These are phyloP conservation scores for Saturnispora mendoncae DNA, from an alignment of 805 yeast species.

Conservation along the genomic window DNA sequence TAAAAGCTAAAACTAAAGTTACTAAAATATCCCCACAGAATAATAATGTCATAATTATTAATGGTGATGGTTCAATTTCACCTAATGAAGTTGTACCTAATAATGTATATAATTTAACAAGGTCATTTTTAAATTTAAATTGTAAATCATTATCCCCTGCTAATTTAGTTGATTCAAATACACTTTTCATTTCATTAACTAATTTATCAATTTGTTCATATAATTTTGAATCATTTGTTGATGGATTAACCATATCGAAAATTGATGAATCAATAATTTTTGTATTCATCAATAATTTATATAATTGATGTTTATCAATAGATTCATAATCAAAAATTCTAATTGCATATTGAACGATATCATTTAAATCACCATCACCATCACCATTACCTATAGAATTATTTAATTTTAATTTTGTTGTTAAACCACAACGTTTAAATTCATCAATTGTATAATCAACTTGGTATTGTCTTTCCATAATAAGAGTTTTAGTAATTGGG, in stretches of 20 bases:
- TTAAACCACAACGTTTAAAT: constrained; percentile 1
- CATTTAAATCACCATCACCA: not conserved
- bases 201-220: not conserved
- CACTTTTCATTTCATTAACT: not conserved
- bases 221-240: not conserved
- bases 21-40: constrained; percentile 4
- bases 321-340: constrained; percentile 1
- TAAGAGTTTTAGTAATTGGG: not conserved
- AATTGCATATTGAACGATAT: not conserved
- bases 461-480: not conserved
- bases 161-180: not conserved
- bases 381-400: too few relatives aligned
- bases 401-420: not conserved
- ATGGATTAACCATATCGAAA: not conserved
- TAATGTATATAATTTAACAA: constrained; percentile 1
- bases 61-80: not conserved
- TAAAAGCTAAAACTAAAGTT: constrained; percentile 1
- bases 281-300: not conserved
- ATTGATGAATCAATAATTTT: not conserved
- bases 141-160: not conserved
- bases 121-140: not conserved
- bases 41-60: not conserved
- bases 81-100: not conserved
- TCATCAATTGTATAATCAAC: not conserved
- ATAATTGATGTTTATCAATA: not conserved